Percentiles rank a stretch among this genome's conserved stretches.
phyloP scores from a whole-genome alignment of 2,329 filamentous ascomycete species.

The Pseudocercospora pini-densiflorae region DNA sequence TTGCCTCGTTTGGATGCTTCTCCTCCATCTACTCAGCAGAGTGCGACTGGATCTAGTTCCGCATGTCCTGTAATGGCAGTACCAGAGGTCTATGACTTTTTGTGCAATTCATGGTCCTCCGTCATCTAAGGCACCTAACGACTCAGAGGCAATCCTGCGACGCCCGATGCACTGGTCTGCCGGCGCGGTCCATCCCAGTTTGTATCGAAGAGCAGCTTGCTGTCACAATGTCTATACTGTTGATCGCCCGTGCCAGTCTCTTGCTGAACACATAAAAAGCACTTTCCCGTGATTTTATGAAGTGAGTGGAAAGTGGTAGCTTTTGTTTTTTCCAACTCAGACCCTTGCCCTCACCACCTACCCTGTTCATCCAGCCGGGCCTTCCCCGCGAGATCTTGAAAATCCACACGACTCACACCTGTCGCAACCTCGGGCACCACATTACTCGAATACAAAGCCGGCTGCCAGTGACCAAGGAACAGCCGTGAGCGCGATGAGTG shows the following conservation, averaged over 20 bases:
- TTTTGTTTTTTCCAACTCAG: background rate
- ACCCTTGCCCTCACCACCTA: background rate
- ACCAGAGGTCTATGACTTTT: background rate
- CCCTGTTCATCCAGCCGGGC: background rate
- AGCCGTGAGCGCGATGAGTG: slow-evolving; percentile 1
- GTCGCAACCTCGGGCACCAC: background rate
- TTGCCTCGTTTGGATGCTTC: background rate
- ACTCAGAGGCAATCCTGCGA: slow-evolving; percentile 7
- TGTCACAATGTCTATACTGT: background rate
- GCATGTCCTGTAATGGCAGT: background rate
- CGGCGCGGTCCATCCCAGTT: background rate
- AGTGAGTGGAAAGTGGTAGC: background rate
- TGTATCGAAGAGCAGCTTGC: background rate
- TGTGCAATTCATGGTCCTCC: background rate
- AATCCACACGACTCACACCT: background rate
- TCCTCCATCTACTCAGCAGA: background rate
- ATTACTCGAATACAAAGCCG: background rate
- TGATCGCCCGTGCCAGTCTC: background rate
- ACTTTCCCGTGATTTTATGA: background rate
- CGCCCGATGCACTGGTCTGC: background rate
- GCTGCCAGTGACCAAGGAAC: background rate
- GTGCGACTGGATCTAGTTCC: background rate
- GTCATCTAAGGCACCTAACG: slow-evolving; percentile 4
- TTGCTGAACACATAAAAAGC: background rate
- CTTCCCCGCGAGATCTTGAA: background rate